Percentiles rank a stretch among this genome's conserved stretches.
Conservation (phyloP, 2,329 filamentous ascomycete genomes). For the Pseudocercospora crystallina region DNA sequence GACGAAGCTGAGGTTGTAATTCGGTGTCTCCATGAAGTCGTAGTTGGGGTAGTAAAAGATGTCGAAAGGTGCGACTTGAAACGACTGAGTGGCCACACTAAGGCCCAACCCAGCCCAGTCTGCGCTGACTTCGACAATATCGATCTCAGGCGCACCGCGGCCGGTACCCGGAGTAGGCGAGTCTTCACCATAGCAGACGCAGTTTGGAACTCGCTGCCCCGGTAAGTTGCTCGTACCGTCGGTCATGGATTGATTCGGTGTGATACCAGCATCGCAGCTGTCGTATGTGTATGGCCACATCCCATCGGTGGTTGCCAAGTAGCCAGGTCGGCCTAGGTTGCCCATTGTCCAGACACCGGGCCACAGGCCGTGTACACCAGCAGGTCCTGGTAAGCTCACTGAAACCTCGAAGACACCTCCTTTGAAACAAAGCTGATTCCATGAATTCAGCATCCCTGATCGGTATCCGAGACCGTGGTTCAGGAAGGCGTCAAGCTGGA, state of each 20-base stretch:
- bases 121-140: constrained; percentile 50
- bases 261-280: constrained; percentile 51
- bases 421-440: constrained; percentile 56
- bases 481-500: constrained; percentile 64
- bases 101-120: constrained; percentile 41
- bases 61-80: constrained; percentile 52
- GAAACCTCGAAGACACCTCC: constrained; percentile 55
- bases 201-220: constrained; percentile 47
- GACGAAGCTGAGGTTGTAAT: constrained; percentile 48
- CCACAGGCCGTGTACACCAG: constrained; percentile 52
- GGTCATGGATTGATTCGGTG: constrained; percentile 48
- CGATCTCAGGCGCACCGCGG: constrained; percentile 51
- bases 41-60: constrained; percentile 54
- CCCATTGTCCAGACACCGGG: constrained; percentile 57
- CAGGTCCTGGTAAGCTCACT: constrained; percentile 53
- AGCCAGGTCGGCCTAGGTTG: constrained; percentile 55
- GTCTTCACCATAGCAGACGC: constrained; percentile 47
- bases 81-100: constrained; percentile 50
- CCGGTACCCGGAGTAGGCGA: constrained; percentile 50
- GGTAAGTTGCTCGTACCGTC: constrained; percentile 46
- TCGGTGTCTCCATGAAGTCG: constrained; percentile 52
- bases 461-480: constrained; percentile 59
- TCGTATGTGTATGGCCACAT: constrained; percentile 57
- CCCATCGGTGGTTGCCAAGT: constrained; percentile 53
- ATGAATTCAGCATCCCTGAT: constrained; percentile 55